These are phyloP conservation scores for Talaromyces sp. DNA, from an alignment of 2,329 filamentous ascomycete species.

Conservation along the genomic window DNA sequence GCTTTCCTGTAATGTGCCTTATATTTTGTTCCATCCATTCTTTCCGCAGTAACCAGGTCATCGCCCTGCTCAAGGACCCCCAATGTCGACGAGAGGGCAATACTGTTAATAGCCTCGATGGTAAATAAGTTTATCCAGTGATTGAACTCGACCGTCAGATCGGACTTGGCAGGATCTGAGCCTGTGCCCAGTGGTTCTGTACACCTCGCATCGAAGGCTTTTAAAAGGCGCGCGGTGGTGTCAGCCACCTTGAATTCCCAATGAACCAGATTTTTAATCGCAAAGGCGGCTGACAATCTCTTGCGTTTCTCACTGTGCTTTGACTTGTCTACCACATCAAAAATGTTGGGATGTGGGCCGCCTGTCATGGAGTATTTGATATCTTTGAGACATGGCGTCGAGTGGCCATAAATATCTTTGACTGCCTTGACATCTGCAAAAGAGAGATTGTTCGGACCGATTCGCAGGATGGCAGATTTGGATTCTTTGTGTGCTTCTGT, in stretches of 20 bases:
- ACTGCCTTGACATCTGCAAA: constrained; percentile 42
- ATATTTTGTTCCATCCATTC: constrained; percentile 48
- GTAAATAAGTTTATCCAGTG: constrained; percentile 58
- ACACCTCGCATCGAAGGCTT: constrained; percentile 46
- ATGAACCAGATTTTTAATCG: constrained; percentile 53
- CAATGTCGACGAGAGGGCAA: constrained; percentile 52
- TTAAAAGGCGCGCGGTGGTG: constrained; percentile 48
- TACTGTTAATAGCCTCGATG: constrained; percentile 58
- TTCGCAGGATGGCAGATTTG: constrained; percentile 46
- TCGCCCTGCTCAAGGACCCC: constrained; percentile 54
- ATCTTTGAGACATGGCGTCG: constrained; percentile 53
- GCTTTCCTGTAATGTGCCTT: constrained; percentile 51
- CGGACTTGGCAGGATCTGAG: constrained; percentile 32
- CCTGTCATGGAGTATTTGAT: constrained; percentile 47
- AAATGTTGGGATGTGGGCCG: constrained; percentile 53
- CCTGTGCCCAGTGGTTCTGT: constrained; percentile 36
- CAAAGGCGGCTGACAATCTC: constrained; percentile 52
- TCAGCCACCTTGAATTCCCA: constrained; percentile 58
- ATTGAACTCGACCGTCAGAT: constrained; percentile 53
- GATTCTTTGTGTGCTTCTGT: constrained; percentile 49
- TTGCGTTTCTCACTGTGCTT: constrained; percentile 55
- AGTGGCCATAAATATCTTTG: constrained; percentile 53
- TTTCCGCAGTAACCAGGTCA: constrained; percentile 46
- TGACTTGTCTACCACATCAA: constrained; percentile 53
- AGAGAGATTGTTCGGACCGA: constrained; percentile 48